Evolutionary conservation across 2,329 filamentous ascomycete species (phyloP), one percentile per base, ranked within the genome.

Genomic region (Penicillium sp.): DNA sequence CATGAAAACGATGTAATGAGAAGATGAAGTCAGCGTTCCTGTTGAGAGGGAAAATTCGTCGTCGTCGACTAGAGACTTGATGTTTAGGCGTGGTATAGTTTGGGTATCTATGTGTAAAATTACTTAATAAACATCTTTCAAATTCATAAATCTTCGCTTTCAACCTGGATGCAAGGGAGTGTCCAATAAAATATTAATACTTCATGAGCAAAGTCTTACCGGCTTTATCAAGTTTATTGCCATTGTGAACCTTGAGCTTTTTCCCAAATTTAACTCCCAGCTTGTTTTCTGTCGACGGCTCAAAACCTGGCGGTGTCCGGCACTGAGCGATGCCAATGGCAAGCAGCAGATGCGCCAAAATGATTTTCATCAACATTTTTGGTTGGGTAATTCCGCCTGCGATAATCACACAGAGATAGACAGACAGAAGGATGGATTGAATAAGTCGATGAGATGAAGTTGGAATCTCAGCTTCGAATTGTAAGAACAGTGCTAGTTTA

Each of bases 291-390:
- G 49, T 49, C 14, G 55, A 47, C 30, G 55, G 55, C 50, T 57
- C 49, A 38, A 57, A 57, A 9, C 26, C 49, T 21, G 55, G 55
- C 12, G 55, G 55, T 20, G 55, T 57, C 50, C 53, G 52, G 24
- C 30, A 48, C 16, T 48, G 46, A 42, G 23, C 45, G 20, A 55
- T 30, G 21, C 43, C 24, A 14, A 42, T 12, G 11, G 23, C 35
- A 28, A 48, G 30, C 16, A 55, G 47, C 12, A 55, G 12, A n/a
- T n/a, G n/a, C 4, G 30, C 18, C 9, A 48, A 16, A 26, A 48
- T 30, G 24, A 3, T 6, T n/a, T 23, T 42, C 2, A 54, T 47
- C 18, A 55, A 47, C 52, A 55, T 55, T 23, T 21, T 43, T 18
- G 4, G 5, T 16, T 43, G 16, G 6, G n/a, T 40, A 18, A 6